These are phyloP conservation scores for Gymnopilus junonius DNA, from an alignment of 768 basidiomycete species.

Conservation along the genomic window DNA sequence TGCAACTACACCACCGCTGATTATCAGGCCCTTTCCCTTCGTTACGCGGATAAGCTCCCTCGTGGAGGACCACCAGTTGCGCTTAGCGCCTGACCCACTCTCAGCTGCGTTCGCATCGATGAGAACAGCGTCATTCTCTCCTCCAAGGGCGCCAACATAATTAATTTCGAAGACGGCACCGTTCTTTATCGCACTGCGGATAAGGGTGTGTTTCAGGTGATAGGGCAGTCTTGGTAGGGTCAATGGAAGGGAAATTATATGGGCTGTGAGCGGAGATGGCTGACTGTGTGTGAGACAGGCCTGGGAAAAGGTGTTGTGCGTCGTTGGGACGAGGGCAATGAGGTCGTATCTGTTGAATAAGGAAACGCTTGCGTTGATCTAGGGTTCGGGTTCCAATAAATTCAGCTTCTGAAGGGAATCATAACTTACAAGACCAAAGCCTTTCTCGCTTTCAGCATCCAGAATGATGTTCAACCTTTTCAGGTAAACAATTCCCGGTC, in stretches of 20 bases:
- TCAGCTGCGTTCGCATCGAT: constrained; percentile 53
- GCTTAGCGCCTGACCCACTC: constrained; percentile 57
- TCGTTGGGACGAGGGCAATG: constrained; percentile 76
- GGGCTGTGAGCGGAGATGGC: constrained; percentile 77
- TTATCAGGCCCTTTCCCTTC: constrained; percentile 76
- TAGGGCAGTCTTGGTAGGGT: constrained; percentile 82
- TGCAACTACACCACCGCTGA: constrained; percentile 69
- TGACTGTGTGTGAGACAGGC: constrained; percentile 82
- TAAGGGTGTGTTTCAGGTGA: constrained; percentile 81
- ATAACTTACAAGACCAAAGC: constrained; percentile 71
- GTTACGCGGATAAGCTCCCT: constrained; percentile 82
- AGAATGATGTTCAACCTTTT: constrained; percentile 82
- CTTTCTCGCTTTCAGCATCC: constrained; percentile 85
- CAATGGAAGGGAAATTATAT: constrained; percentile 81
- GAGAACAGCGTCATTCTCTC: constrained; percentile 54
- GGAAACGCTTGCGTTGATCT: constrained; percentile 75
- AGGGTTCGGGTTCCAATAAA: neutral
- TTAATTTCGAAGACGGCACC: constrained; percentile 84
- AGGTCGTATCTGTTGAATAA: constrained; percentile 75
- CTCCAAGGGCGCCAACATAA: constrained; percentile 76
- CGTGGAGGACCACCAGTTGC: constrained; percentile 86
- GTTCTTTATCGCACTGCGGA: constrained; percentile 80
- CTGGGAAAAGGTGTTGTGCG: constrained; percentile 69
- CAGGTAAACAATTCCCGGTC: constrained; percentile 65
- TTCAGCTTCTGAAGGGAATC: neutral